Evolutionary conservation across 345 rosid species (phyloP).

Genomic region (Moricandia arvensis): DNA sequence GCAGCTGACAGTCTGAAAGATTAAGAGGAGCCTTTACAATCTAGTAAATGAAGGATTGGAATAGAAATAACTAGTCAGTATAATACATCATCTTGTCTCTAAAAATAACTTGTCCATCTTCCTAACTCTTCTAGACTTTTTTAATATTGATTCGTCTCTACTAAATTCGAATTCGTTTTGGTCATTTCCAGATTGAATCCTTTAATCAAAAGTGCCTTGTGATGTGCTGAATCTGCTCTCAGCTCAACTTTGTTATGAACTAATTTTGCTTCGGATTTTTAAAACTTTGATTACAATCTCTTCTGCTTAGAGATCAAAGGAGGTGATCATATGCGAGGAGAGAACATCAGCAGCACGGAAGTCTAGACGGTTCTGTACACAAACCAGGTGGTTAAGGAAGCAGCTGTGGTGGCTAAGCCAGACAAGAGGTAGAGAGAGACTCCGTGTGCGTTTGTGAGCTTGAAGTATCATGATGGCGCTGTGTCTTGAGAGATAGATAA

Average conservation of each 20-base stretch:
- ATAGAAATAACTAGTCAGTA: background rate
- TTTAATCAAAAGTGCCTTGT: background rate
- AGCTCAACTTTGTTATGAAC: background rate
- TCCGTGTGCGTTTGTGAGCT: constrained; percentile 58
- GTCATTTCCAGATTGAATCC: background rate
- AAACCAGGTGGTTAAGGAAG: constrained; percentile 51
- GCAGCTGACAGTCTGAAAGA: constrained; percentile 68
- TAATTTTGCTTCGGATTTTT: background rate
- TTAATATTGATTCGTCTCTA: background rate
- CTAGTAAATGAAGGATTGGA: constrained; percentile 25
- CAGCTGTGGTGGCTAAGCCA: constrained; percentile 56
- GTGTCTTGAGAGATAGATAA: constrained; percentile 41
- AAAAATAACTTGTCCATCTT: background rate
- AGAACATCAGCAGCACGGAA: constrained; percentile 51
- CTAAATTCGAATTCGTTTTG: background rate
- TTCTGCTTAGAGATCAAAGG: constrained; percentile 54
- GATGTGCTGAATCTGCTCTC: background rate
- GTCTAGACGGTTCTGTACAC: constrained; percentile 52
- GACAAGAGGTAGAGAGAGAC: constrained; percentile 47
- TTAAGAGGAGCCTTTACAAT: constrained; percentile 43
- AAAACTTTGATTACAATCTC: background rate
- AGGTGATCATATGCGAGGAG: constrained; percentile 57
- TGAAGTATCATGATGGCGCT: constrained; percentile 31
- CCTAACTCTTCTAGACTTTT: background rate
- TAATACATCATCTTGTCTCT: background rate